Conservation (phyloP, 208 protist genomes). For the Leishmania aethiopica region DNA sequence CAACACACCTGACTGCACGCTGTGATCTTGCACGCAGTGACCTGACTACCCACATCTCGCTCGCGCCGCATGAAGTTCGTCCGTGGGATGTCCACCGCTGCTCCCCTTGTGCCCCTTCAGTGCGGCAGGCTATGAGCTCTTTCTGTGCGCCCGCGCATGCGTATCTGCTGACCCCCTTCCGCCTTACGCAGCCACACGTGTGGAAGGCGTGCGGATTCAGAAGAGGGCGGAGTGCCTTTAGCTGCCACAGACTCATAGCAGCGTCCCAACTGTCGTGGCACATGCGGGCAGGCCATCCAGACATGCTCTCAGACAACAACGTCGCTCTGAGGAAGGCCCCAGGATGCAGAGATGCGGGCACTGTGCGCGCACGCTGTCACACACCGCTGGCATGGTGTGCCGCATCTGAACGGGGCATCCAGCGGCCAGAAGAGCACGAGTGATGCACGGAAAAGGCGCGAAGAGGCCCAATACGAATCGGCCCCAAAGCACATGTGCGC, state of each 20-base stretch:
- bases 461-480: neutral
- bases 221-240: neutral
- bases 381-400: neutral
- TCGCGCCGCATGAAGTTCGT: neutral
- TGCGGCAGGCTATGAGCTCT: neutral
- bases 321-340: neutral
- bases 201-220: neutral
- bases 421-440: neutral
- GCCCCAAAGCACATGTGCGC: neutral
- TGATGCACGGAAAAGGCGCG: neutral
- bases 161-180: neutral
- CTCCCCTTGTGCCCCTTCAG: neutral
- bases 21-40: neutral
- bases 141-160: neutral
- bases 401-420: neutral
- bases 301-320: neutral
- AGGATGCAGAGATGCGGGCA: neutral
- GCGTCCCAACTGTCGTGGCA: neutral
- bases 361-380: neutral
- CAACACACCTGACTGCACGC: neutral
- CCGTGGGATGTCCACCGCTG: neutral
- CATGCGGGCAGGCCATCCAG: neutral
- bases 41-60: neutral
- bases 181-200: neutral
- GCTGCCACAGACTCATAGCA: neutral